phyloP scores from a whole-genome alignment of 2,329 filamentous ascomycete genomes.

The Botrytis tulipae region DNA sequence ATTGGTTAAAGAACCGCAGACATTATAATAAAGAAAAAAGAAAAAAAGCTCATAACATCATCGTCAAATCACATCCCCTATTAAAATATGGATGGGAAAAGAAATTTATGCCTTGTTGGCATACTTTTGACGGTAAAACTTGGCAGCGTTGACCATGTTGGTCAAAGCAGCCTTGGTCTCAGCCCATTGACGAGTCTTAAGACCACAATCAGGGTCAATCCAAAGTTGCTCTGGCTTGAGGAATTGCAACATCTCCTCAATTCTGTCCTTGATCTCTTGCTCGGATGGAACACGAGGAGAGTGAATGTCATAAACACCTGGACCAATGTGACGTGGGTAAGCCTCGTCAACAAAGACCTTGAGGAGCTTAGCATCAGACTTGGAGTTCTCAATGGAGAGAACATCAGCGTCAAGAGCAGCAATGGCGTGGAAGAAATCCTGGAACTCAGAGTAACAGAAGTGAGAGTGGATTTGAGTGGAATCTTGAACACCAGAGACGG shows the following conservation, averaged over 20 bases:
- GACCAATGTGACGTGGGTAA: conserved; percentile 97
- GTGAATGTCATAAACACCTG: conserved; percentile 99
- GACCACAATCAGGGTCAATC: conserved; percentile 99
- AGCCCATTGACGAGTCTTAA: conserved; percentile 98
- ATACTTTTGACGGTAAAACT: conserved; percentile 92
- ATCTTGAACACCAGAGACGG: conserved; percentile 89
- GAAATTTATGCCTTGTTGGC: conserved; percentile 39
- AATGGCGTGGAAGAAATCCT: conserved; percentile 99
- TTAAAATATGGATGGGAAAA: conserved; percentile 21
- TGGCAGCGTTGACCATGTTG: conserved; percentile 98
- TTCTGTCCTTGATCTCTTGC: conserved; percentile 97
- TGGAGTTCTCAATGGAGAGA: conserved; percentile 99
- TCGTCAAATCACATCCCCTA: conserved; percentile 21
- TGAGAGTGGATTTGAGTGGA: conserved; percentile 99
- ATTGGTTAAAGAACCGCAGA: conserved; percentile 29
- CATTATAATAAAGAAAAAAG: conserved; percentile 23
- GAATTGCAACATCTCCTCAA: conserved; percentile 97
- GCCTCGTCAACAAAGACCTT: conserved; percentile 97
- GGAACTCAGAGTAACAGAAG: conserved; percentile 99
- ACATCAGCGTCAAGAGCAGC: conserved; percentile 97
- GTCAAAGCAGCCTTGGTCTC: conserved; percentile 94
- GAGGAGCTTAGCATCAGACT: conserved; percentile 98
- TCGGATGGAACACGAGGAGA: conserved; percentile 94
- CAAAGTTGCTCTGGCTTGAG: conserved; percentile 98
- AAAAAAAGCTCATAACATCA: conserved; percentile 20